These are phyloP conservation scores for Gossypium mustelinum DNA, from an alignment of 345 rosid genomes.

Conservation along the genomic window DNA sequence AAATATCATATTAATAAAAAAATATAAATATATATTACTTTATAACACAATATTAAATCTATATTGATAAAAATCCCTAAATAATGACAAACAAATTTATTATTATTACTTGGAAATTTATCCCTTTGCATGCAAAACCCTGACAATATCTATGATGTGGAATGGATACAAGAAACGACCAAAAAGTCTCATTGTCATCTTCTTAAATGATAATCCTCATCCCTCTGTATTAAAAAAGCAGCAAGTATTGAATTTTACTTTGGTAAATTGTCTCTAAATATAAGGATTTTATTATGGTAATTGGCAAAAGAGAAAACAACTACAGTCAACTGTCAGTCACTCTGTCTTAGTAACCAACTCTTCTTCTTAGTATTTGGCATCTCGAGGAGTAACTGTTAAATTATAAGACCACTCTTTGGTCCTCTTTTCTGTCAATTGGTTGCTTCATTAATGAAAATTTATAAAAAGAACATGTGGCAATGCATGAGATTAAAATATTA, in stretches of 20 bases:
- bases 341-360: background rate
- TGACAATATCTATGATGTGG: background rate
- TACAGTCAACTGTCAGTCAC: background rate
- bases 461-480: background rate
- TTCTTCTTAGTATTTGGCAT: background rate
- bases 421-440: background rate
- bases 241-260: background rate
- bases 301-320: background rate
- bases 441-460: background rate
- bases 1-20: too few relatives aligned
- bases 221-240: background rate
- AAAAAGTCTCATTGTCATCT: background rate
- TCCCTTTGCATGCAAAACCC: background rate
- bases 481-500: background rate
- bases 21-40: too few relatives aligned
- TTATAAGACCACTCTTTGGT: background rate
- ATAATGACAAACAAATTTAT: background rate
- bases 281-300: background rate
- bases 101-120: background rate
- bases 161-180: background rate
- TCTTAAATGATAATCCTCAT: too few relatives aligned
- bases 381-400: slow-evolving; percentile 1
- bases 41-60: background rate
- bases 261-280: background rate
- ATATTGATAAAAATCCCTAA: background rate